phyloP scores from a whole-genome alignment of 2,329 filamentous ascomycete species.

The Beauveria sp. region DNA sequence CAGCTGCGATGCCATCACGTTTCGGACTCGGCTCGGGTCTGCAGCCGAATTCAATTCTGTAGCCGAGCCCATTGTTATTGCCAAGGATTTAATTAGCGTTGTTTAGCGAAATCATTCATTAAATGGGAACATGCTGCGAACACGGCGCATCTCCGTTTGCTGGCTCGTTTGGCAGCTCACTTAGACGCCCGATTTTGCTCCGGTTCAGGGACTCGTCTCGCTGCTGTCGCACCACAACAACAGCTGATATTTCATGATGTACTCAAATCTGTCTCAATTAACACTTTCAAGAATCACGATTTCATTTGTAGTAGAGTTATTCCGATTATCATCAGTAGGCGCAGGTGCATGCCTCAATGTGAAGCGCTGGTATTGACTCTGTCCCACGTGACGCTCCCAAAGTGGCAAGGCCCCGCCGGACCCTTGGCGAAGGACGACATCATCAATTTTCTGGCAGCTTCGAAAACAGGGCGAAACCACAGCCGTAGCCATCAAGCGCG shows the following conservation, averaged over 20 bases:
- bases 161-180: background rate
- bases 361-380: background rate
- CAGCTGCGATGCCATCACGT: background rate
- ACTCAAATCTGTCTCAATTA: background rate
- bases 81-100: background rate
- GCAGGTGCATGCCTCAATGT: background rate
- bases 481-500: background rate
- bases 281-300: too few relatives aligned
- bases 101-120: background rate
- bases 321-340: too few relatives aligned
- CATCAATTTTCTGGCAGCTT: conserved; percentile 10
- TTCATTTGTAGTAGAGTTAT: too few relatives aligned
- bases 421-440: background rate
- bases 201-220: background rate
- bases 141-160: conserved; percentile 7
- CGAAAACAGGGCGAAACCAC: background rate
- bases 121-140: background rate
- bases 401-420: conserved; percentile 3
- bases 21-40: background rate
- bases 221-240: background rate
- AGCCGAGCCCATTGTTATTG: background rate
- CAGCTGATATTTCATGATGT: background rate
- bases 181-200: background rate
- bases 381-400: conserved; percentile 2
- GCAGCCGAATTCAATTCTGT: background rate